Conservation (phyloP, 2,329 filamentous ascomycete species). For the Diaporthe citriasiana region DNA sequence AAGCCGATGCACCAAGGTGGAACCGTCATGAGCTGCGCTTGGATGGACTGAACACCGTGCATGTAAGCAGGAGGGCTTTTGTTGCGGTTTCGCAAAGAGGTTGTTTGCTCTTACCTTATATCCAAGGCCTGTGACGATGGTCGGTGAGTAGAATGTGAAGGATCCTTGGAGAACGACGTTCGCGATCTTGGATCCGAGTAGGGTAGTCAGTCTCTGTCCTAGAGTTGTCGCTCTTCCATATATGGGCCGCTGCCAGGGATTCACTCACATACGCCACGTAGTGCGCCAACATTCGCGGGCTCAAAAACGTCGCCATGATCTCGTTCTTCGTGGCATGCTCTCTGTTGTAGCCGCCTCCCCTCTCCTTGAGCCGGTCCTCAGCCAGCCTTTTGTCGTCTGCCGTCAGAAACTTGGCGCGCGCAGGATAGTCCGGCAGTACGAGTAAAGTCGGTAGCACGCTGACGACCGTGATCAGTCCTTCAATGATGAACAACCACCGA, state of each 20-base stretch:
- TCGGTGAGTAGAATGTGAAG: constrained; percentile 67
- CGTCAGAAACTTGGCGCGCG: constrained; percentile 46
- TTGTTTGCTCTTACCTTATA: constrained; percentile 37
- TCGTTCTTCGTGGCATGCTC: constrained; percentile 53
- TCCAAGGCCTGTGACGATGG: constrained; percentile 62
- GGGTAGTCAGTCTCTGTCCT: constrained; percentile 46
- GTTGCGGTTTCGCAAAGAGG: fast-evolving
- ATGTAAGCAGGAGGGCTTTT: neutral
- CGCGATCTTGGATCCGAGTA: constrained; percentile 43
- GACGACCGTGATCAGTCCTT: constrained; percentile 30
- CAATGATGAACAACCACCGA: constrained; percentile 50
- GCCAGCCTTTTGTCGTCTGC: constrained; percentile 45
- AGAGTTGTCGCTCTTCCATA: fast-evolving
- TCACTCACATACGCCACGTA: constrained; percentile 46
- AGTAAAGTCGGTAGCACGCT: constrained; percentile 36
- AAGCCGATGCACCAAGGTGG: constrained; percentile 50
- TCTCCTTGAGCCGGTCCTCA: constrained; percentile 45
- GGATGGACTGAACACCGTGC: constrained; percentile 41
- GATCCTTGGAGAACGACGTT: constrained; percentile 48
- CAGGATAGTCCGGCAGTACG: constrained; percentile 47
- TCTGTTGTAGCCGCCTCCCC: constrained; percentile 54
- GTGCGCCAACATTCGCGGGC: constrained; percentile 55
- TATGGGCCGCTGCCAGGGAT: too few relatives aligned
- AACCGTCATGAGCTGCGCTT: constrained; percentile 49
- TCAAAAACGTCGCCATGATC: constrained; percentile 53